Conservation (phyloP, 2,329 filamentous ascomycete genomes). For the Lachnellula occidentalis region DNA sequence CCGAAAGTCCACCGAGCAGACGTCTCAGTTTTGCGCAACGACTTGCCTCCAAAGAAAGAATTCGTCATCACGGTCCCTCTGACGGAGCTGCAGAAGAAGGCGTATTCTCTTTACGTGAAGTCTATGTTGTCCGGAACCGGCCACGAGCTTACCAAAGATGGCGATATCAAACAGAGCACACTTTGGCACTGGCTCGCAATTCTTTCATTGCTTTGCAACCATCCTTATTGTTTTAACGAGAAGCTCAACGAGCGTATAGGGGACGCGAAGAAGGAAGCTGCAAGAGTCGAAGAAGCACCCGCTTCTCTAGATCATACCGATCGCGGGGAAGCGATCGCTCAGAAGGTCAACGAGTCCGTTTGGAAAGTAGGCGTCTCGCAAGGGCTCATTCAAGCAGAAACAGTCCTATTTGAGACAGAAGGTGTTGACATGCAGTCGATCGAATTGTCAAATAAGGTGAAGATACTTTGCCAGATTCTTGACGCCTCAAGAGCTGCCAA, state of each 20-base stretch:
- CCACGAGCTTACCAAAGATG: slow-evolving; percentile 25
- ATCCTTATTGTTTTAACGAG: slow-evolving; percentile 41
- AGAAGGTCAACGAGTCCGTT: slow-evolving; percentile 21
- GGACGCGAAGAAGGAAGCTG: slow-evolving; percentile 18
- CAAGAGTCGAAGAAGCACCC: not conserved
- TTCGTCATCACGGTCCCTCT: slow-evolving; percentile 74
- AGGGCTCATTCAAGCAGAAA: slow-evolving; percentile 29
- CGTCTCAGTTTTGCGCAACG: slow-evolving; percentile 58
- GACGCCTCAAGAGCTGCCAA: slow-evolving; percentile 52
- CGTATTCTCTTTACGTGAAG: slow-evolving; percentile 53
- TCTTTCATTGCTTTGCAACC: slow-evolving; percentile 35
- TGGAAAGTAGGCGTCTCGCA: slow-evolving; percentile 27
- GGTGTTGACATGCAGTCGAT: slow-evolving; percentile 35
- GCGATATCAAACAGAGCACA: slow-evolving; percentile 35
- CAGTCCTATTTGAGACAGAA: slow-evolving; percentile 33
- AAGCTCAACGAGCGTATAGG: slow-evolving; percentile 41
- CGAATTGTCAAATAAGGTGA: slow-evolving; percentile 61
- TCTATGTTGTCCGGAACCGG: slow-evolving; percentile 29
- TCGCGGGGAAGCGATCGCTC: slow-evolving; percentile 15
- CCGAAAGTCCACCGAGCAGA: slow-evolving; percentile 76
- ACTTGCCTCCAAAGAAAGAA: slow-evolving; percentile 71
- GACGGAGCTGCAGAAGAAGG: slow-evolving; percentile 55
- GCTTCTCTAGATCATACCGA: not conserved
- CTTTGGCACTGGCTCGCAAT: slow-evolving; percentile 44
- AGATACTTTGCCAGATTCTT: slow-evolving; percentile 64